Base-by-base conservation (phyloP, 805 yeast genomes). In the Candida taoyuanica region DNA sequence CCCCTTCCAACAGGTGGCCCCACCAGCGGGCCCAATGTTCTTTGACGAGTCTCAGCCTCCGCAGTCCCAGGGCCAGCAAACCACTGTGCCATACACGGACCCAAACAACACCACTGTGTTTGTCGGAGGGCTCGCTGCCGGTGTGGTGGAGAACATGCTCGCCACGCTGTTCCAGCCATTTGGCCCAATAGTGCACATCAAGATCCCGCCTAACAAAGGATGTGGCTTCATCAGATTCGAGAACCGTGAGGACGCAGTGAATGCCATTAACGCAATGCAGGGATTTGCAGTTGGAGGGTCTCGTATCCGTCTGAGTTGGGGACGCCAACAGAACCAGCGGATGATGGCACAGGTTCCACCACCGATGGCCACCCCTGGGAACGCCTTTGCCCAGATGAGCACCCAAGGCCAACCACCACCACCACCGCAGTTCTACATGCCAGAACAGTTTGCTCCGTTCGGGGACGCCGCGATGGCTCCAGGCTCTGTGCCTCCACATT, bases 231-330 rank as follows among this genome's bases (percentile, higher is more conserved):
- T 84, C 40, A 79, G 76, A 52, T 84, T 76, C 56, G 64, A 73
- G n/a, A 65, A 67, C 25, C 65, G 85, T 44, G 80, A 75, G 49
- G 85, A 81, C 49, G 93, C 93, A 2, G 86, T 82, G 58, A 78
- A 76, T 29, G 87, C 94, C 6, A 81, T 84, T 38, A 73, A 76
- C 29, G 80, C 81, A 4, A 77, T 84, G 84, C 87, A 84, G 59
- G 94, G 94, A 2, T 83, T 76, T 54, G 67, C 77, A 17, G 76
- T 84, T 43, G 82, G 81, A n/a, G 89, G 88, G 3, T 73, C 78
- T 37, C 69, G 89, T 43, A 78, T 84, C 17, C 63, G 89, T 46
- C 62, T 84, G 35, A 75, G 85, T 35, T 84, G 93, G 93, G 91
- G 91, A 33, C 68, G 84, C 51, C 61, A 56, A 35, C 59, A 53